phyloP scores from a whole-genome alignment of 495 filamentous ascomycete genomes.

The Chaetomium cochliodes region DNA sequence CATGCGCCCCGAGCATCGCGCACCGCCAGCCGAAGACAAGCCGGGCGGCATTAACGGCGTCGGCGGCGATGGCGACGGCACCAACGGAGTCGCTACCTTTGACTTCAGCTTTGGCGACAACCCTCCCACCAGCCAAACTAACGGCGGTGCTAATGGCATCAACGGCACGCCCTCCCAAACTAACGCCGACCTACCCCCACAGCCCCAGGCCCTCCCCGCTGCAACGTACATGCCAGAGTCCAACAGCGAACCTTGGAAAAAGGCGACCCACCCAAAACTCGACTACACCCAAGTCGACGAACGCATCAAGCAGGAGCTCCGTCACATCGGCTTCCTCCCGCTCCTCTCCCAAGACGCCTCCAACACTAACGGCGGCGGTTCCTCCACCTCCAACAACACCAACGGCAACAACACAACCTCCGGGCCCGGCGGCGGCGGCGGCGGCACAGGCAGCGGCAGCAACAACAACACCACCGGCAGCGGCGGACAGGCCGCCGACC shows the following conservation, averaged over 20 bases:
- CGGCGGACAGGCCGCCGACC: constrained; percentile 43
- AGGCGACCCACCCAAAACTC: constrained; percentile 60
- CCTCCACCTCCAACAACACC: constrained; percentile 62
- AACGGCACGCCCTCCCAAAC: constrained; percentile 29
- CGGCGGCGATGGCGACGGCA: constrained; percentile 53
- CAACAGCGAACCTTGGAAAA: constrained; percentile 56
- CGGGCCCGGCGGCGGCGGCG: constrained; percentile 45
- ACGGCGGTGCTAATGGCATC: constrained; percentile 48
- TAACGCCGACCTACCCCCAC: constrained; percentile 12
- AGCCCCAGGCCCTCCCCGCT: constrained; percentile 52
- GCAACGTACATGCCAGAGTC: constrained; percentile 78
- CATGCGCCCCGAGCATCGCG: constrained; percentile 77
- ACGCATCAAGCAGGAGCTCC: constrained; percentile 83
- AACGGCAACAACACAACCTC: constrained; percentile 61
- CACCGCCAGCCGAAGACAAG: constrained; percentile 57
- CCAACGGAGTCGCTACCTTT: constrained; percentile 30
- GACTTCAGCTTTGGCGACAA: constrained; percentile 21
- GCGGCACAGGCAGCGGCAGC: constrained; percentile 36
- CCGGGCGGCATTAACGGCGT: constrained; percentile 53
- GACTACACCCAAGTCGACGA: constrained; percentile 86
- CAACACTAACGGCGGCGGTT: constrained; percentile 22
- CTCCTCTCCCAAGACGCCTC: constrained; percentile 51
- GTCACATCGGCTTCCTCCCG: constrained; percentile 87
- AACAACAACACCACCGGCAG: constrained; percentile 60
- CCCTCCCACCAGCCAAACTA: constrained; percentile 36